Evolutionary conservation across 2,329 filamentous ascomycete genomes (phyloP).

Genomic region (Fusarium tjaetaba): DNA sequence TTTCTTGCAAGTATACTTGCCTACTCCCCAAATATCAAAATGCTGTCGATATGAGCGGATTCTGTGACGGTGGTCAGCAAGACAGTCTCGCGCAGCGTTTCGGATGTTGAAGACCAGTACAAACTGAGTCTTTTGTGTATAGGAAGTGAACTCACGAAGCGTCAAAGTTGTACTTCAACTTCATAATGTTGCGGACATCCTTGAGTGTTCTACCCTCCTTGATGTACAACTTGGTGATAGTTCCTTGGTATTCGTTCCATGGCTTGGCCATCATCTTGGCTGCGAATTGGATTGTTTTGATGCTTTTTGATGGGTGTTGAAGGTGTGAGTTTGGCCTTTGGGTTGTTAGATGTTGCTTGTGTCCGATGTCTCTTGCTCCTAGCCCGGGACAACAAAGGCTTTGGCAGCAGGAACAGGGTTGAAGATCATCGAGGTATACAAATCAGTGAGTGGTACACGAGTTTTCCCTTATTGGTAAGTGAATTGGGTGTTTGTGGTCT

Average conservation of each 20-base stretch:
- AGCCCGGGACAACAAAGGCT: slow-evolving; percentile 37
- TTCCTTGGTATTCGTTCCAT: slow-evolving; percentile 51
- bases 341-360: neutral
- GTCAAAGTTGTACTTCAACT: slow-evolving; percentile 51
- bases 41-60: slow-evolving; percentile 61
- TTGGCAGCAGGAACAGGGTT: slow-evolving; percentile 19
- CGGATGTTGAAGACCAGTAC: neutral
- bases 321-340: neutral
- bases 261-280: slow-evolving; percentile 55
- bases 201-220: slow-evolving; percentile 52
- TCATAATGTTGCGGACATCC: slow-evolving; percentile 55
- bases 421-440: slow-evolving; percentile 25
- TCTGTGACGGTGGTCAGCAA: slow-evolving; percentile 18
- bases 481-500: neutral
- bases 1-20: slow-evolving; percentile 59
- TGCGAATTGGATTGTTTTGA: neutral
- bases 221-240: slow-evolving; percentile 55
- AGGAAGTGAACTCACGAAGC: slow-evolving; percentile 50
- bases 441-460: neutral
- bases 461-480: neutral
- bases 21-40: slow-evolving; percentile 57
- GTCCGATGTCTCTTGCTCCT: slow-evolving; percentile 4
- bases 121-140: neutral
- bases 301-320: neutral
- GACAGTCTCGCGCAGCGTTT: neutral